These are phyloP conservation scores for Jimgerdemannia flammicorona DNA, from an alignment of 192 early-diverging fungal species.

Conservation along the genomic window DNA sequence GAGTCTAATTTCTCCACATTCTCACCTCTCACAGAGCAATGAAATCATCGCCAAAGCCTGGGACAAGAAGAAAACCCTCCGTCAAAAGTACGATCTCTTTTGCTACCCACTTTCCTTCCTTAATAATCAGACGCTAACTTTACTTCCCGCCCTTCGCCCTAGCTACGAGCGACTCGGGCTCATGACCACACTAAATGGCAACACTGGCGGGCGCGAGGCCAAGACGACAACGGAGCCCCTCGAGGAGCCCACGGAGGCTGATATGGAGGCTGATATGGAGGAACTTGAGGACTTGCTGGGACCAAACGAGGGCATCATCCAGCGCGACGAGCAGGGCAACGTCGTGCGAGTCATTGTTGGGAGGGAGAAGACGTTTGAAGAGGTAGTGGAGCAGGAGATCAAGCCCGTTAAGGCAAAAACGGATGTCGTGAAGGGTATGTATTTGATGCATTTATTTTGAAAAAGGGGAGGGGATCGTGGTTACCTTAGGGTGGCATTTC, in stretches of 20 bases:
- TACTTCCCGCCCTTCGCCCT: neutral
- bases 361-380: conserved; percentile 46
- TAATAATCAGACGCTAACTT: neutral
- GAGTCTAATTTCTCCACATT: too few species aligned
- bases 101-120: neutral
- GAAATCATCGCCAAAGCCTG: conserved; percentile 62
- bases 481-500: neutral
- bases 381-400: conserved; percentile 36
- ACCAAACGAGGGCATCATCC: conserved; percentile 73
- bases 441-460: neutral
- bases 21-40: conserved; percentile 28
- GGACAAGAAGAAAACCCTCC: conserved; percentile 61
- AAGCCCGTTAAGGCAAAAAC: conserved; percentile 38
- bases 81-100: conserved; percentile 55
- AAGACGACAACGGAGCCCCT: conserved; percentile 18
- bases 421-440: conserved; percentile 44
- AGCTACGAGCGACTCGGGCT: conserved; percentile 71
- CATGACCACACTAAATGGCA: conserved; percentile 60
- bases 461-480: neutral
- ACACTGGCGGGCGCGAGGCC: conserved; percentile 51
- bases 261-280: conserved; percentile 48
- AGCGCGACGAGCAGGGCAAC: conserved; percentile 75
- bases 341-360: conserved; percentile 64
- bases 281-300: conserved; percentile 52
- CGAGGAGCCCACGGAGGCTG: conserved; percentile 27